A percentile compares a stretch with the other conserved stretches of the same genome.
phyloP scores from a whole-genome alignment of 768 basidiomycete genomes.

The Piloderma croceum region DNA sequence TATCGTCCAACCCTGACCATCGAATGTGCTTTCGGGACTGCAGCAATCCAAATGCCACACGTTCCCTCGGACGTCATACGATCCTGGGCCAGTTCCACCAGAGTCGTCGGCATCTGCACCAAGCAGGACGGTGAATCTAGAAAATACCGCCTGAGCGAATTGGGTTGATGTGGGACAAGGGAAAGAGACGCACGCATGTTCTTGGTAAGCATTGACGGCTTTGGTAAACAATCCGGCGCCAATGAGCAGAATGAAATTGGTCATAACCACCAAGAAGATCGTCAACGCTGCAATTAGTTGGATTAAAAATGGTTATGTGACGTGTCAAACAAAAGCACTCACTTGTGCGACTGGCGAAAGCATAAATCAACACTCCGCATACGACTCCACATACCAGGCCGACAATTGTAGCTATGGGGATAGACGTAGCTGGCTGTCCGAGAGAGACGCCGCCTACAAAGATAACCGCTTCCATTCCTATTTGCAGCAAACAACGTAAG shows the following conservation, averaged over 20 bases:
- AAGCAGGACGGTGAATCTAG: slow-evolving; percentile 62
- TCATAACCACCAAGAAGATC: slow-evolving; percentile 88
- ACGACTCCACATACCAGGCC: slow-evolving; percentile 75
- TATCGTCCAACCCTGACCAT: slow-evolving; percentile 64
- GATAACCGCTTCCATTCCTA: slow-evolving; percentile 83
- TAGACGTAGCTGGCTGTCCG: slow-evolving; percentile 72
- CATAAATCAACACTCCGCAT: slow-evolving; percentile 73
- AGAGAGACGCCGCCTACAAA: slow-evolving; percentile 94
- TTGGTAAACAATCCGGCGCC: slow-evolving; percentile 90
- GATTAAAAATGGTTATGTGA: no score
- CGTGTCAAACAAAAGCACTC: no score
- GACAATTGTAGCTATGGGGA: slow-evolving; percentile 85
- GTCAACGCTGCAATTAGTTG: slow-evolving; percentile 71
- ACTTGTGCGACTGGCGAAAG: slow-evolving; percentile 72
- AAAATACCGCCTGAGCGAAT: no score
- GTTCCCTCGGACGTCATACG: slow-evolving; percentile 72
- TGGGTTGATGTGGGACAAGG: no score
- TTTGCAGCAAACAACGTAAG: background rate
- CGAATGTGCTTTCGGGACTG: slow-evolving; percentile 50
- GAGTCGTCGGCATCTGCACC: slow-evolving; percentile 69
- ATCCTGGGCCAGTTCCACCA: slow-evolving; percentile 74
- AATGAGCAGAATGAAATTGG: slow-evolving; percentile 87
- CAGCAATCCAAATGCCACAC: slow-evolving; percentile 90
- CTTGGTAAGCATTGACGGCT: slow-evolving; percentile 70
- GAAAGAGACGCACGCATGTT: no score